These are phyloP conservation scores for Thuidium tamariscinum DNA, from an alignment of 225 moss, liverwort and hornwort genomes.

Conservation along the genomic window DNA sequence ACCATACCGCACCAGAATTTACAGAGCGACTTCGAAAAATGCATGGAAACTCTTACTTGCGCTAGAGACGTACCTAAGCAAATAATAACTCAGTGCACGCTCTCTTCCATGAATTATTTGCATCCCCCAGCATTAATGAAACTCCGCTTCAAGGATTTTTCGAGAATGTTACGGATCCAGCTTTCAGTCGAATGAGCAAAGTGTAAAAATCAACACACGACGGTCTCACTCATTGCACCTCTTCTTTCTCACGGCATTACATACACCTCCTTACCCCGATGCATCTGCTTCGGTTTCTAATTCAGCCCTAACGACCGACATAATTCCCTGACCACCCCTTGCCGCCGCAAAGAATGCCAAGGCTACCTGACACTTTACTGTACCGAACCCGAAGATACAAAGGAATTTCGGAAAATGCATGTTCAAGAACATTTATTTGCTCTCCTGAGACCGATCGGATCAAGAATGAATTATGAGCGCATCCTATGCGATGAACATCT, in stretches of 20 bases:
- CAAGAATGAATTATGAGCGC: background rate
- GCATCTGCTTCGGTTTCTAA: background rate
- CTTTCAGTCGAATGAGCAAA: background rate
- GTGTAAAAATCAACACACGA: background rate
- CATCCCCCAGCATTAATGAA: constrained; percentile 33
- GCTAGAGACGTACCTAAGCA: background rate
- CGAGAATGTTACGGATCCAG: background rate
- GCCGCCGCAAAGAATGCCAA: background rate
- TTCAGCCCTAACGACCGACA: background rate
- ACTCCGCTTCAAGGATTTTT: background rate
- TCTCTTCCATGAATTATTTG: constrained; percentile 22
- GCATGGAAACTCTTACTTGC: background rate
- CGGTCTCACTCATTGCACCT: background rate
- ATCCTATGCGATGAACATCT: constrained; percentile 18
- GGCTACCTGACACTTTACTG: background rate
- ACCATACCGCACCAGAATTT: background rate
- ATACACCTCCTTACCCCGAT: background rate
- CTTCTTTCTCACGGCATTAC: background rate
- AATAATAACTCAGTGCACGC: background rate
- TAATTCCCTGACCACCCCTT: background rate
- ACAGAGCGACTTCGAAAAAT: background rate
- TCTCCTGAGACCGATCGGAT: background rate
- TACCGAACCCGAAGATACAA: background rate
- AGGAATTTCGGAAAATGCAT: background rate
- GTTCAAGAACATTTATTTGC: background rate